Base-by-base conservation (phyloP, 352 stramenopile species). In the Phytophthora nicotianae region DNA sequence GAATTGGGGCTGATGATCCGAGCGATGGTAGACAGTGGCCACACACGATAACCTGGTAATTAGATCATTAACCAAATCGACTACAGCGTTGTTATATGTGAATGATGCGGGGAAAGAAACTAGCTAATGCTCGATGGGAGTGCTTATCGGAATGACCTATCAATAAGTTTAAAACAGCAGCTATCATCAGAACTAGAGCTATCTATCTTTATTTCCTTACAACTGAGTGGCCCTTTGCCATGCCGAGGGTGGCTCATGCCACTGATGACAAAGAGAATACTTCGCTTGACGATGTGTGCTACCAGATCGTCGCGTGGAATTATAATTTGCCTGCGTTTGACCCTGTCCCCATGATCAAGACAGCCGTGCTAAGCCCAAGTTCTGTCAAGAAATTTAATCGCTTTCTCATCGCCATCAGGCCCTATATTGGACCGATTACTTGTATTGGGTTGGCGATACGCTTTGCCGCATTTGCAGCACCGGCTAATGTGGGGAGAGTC, bases 291-390 rank as follows among this genome's bases (percentile, higher is more conserved):
- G 6, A 35, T 29, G 41, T 47, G 13, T 21, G 11, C 17, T 69
- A 69, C 13, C 49, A 64, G 11, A 46, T 69, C 20, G 47, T 59
- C 16, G 47, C 53, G 1, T 55, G 61, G 23, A 26, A 33, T 9
- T 4, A 57, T 16, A 42, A 35, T 5, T 19, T 68, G 2, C 61
- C 61, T 8, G 35, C 53, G 1, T 64, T 69, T 37, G 40, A 64
- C 26, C 61, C 61, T 4, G 7, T 59, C 0, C 29, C 26, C 2
- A 64, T 47, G 47, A 0, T 58, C 23, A 69, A 69, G 32, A 59
- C 61, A 2, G 11, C 40, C 10, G 5, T 55, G 16, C 16, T 69
- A 35, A 69, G 38, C 42, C 40, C 53, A n/a, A 54, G 17, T 24
- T 21, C 46, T 0, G 47, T 69, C 17, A 55, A 52, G 33, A 16